A percentile compares a stretch with the other conserved stretches of the same genome.
Evolutionary conservation across 305 asterid species (phyloP).

Genomic region (Fraxinus sp.): DNA sequence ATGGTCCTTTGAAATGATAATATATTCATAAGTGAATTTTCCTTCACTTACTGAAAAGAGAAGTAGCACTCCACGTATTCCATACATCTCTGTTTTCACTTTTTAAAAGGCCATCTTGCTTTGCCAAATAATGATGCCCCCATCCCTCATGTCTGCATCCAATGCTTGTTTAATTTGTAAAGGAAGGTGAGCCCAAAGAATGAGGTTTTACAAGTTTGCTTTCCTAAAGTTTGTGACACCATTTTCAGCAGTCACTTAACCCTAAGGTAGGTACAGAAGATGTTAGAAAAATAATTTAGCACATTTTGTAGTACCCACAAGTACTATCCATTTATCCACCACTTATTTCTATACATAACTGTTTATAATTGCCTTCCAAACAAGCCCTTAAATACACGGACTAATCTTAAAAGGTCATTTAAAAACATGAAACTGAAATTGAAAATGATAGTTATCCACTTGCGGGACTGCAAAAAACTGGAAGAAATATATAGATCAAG

Average conservation of each 20-base stretch:
- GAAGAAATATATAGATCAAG: conserved; percentile 20
- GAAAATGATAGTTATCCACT: conserved; percentile 17
- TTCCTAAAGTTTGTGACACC: conserved; percentile 2
- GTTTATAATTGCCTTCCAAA: neutral
- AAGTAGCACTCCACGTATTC: neutral
- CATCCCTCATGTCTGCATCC: neutral
- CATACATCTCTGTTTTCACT: neutral
- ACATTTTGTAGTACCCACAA: neutral
- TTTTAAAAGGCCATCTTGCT: neutral
- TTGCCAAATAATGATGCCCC: neutral
- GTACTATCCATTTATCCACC: neutral
- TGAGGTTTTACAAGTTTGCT: neutral
- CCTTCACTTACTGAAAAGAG: neutral
- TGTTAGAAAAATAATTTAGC: neutral
- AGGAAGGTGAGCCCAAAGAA: neutral
- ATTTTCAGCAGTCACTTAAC: conserved; percentile 3
- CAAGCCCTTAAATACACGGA: neutral
- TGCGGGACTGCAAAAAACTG: conserved; percentile 3
- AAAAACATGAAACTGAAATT: neutral
- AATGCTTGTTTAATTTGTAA: neutral
- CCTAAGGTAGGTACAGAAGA: neutral
- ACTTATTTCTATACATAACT: neutral
- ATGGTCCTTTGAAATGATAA: neutral
- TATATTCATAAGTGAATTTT: neutral
- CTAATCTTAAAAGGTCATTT: neutral